A percentile compares a stretch with the other conserved stretches of the same genome.
Evolutionary conservation across 1,284 basidiomycete species (phyloP).

Genomic region (Cutaneotrichosporon dermatis): DNA sequence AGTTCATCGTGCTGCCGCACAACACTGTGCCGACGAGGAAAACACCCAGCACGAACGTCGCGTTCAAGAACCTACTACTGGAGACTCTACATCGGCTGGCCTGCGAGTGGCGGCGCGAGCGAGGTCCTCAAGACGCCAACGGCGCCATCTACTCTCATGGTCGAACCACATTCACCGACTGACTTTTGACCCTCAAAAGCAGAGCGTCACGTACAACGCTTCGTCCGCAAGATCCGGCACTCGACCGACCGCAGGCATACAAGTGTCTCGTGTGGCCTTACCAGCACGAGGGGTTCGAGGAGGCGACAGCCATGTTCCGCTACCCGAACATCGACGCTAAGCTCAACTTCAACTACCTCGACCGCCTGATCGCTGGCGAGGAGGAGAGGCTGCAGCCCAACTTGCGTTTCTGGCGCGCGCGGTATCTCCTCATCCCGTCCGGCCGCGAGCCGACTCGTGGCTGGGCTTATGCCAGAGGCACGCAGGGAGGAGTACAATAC

Average conservation of each 20-base stretch:
- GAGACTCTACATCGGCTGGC: constrained; percentile 54
- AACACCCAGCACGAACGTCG: neutral
- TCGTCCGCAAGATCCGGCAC: constrained; percentile 70
- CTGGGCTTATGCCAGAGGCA: constrained; percentile 55
- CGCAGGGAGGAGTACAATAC: constrained; percentile 68
- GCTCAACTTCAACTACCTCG: constrained; percentile 49
- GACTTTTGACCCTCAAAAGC: constrained; percentile 69
- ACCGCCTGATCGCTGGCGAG: constrained; percentile 70
- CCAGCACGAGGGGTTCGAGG: constrained; percentile 77
- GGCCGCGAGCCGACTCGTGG: constrained; percentile 58
- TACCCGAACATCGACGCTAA: constrained; percentile 55
- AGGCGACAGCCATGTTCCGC: constrained; percentile 68
- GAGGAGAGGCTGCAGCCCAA: constrained; percentile 75
- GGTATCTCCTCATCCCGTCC: constrained; percentile 90
- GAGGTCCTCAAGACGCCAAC: constrained; percentile 62
- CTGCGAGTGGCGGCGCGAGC: constrained; percentile 62
- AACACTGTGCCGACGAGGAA: constrained; percentile 25
- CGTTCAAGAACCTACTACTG: constrained; percentile 54
- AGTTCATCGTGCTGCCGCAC: constrained; percentile 65
- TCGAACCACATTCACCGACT: constrained; percentile 92
- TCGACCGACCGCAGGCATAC: constrained; percentile 64
- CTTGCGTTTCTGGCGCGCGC: constrained; percentile 85
- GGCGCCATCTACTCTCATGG: constrained; percentile 87
- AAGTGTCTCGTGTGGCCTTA: constrained; percentile 91
- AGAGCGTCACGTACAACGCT: constrained; percentile 84